Percentiles rank a stretch among this genome's conserved stretches.
Evolutionary conservation across 495 filamentous ascomycete genomes (phyloP).

Genomic region (Trichoderma reesei): DNA sequence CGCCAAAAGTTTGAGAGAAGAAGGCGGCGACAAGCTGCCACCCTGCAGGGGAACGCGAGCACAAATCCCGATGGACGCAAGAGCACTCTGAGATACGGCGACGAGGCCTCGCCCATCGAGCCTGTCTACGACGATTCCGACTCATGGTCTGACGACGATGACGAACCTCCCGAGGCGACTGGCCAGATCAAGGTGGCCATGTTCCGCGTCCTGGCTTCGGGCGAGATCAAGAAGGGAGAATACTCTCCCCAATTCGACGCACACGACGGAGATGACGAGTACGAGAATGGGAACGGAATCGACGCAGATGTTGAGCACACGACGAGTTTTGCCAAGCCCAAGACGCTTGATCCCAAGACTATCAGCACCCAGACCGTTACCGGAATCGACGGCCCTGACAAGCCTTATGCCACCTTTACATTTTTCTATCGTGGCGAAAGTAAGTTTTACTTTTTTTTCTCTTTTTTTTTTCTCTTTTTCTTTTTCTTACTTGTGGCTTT

Average conservation of each 20-base stretch:
- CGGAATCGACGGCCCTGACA: slow-evolving; percentile 91
- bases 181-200: slow-evolving; percentile 98
- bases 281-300: slow-evolving; percentile 35
- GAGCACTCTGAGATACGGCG: slow-evolving; percentile 66
- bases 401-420: slow-evolving; percentile 93
- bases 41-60: slow-evolving; percentile 37
- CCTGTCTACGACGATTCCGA: slow-evolving; percentile 64
- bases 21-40: slow-evolving; percentile 53
- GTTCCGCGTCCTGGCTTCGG: slow-evolving; percentile 89
- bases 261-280: slow-evolving; percentile 80
- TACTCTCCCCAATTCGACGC: slow-evolving; percentile 98
- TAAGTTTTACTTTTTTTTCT: slow-evolving; percentile 38
- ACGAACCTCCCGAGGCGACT: slow-evolving; percentile 84
- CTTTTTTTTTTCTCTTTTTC: slow-evolving; percentile 24
- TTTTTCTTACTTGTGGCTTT: too few relatives aligned
- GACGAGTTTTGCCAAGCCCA: slow-evolving; percentile 96
- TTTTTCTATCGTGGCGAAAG: slow-evolving; percentile 96
- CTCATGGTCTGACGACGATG: slow-evolving; percentile 70
- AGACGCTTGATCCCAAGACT: slow-evolving; percentile 88
- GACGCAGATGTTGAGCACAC: slow-evolving; percentile 83
- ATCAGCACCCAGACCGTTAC: slow-evolving; percentile 98
- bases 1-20: slow-evolving; percentile 83
- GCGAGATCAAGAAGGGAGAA: slow-evolving; percentile 93
- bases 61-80: slow-evolving; percentile 40
- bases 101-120: slow-evolving; percentile 62